Evolutionary conservation across 352 stramenopile genomes (phyloP).

Genomic region (Phytophthora europaea): DNA sequence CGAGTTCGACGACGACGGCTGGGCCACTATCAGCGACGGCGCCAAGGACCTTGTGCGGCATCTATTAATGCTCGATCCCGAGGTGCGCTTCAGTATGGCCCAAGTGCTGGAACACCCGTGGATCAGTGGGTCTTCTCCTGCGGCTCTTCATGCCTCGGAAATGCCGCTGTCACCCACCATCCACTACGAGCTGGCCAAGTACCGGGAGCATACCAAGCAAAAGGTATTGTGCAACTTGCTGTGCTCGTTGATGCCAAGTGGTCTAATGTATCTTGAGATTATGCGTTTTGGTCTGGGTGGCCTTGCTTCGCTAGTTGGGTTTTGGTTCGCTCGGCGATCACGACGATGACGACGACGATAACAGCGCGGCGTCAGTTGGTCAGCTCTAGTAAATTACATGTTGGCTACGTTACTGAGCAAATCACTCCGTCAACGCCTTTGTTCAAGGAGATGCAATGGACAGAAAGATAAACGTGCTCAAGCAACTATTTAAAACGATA

Average conservation of each 20-base stretch:
- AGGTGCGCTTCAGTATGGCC: conserved; percentile 69
- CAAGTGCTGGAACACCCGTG: conserved; percentile 81
- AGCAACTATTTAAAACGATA: background rate
- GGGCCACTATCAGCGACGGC: conserved; percentile 65
- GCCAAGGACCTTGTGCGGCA: conserved; percentile 84
- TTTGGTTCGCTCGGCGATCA: conserved; percentile 39
- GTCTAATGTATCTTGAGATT: conserved; percentile 38
- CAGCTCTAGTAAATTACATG: conserved; percentile 14
- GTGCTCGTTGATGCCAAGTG: conserved; percentile 1
- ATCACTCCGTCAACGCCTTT: background rate
- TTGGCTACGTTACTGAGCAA: background rate
- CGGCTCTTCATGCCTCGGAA: conserved; percentile 29
- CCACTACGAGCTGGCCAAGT: conserved; percentile 72
- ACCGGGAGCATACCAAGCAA: conserved; percentile 65
- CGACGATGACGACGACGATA: conserved; percentile 19
- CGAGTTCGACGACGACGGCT: conserved; percentile 79
- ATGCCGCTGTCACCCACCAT: conserved; percentile 76
- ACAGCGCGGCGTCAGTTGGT: background rate
- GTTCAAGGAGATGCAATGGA: background rate
- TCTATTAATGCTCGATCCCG: conserved; percentile 80
- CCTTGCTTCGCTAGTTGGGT: conserved; percentile 32
- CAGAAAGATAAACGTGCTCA: background rate
- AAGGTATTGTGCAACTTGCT: conserved; percentile 38
- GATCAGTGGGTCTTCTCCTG: conserved; percentile 47
- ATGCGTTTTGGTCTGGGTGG: conserved; percentile 27